Evolutionary conservation across 2,329 filamentous ascomycete genomes (phyloP), one percentile per base, ranked within the genome.

Genomic region (Botryotinia narcissicola): DNA sequence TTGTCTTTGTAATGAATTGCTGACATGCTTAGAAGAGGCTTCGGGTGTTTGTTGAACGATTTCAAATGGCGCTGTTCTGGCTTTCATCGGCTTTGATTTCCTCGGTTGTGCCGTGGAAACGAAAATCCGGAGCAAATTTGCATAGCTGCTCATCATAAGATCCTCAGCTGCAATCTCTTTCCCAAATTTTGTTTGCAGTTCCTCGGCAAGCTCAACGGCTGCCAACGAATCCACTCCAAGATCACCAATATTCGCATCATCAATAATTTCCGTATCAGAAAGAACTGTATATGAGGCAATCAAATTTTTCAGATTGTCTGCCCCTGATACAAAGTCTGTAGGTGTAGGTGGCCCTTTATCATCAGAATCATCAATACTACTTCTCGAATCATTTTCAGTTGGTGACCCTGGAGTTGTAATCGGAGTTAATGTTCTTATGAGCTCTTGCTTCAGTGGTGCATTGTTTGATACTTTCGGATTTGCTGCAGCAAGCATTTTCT

Each of bases 201-300:
- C 81, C 22, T 74, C 74, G 2, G 77, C 72, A n/a, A 83, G 73
- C 69, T 83, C 82, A 61, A 79, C 81, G 1, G 76, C 78, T 76
- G 83, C 79, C 22, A 83, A 74, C 10, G 82, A 84, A 71, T 83
- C 82, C 10, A 84, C 76, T 1, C 83, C 82, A 8, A 83, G 71
- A 44, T 83, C 81, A 12, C 75, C 78, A 37, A 83, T 74, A 12
- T 77, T 74, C 4, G 75, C 70, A 25, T 79, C 76, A n/a, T 79
- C 73, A 25, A 79, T 10, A 9, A 72, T n/a, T n/a, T 66, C 60
- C 12, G 25, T 25, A 7, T 29, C 70, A 75, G 4, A 25, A 40
- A 66, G 35, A 57, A 61, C 70, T 40, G 57, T 71, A 37, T 71
- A 71, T 60, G 40, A 46, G n/a, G 54, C 69, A 51, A 71, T 46